Base-by-base conservation (phyloP, 768 basidiomycete genomes). In the Suillus bovinus region DNA sequence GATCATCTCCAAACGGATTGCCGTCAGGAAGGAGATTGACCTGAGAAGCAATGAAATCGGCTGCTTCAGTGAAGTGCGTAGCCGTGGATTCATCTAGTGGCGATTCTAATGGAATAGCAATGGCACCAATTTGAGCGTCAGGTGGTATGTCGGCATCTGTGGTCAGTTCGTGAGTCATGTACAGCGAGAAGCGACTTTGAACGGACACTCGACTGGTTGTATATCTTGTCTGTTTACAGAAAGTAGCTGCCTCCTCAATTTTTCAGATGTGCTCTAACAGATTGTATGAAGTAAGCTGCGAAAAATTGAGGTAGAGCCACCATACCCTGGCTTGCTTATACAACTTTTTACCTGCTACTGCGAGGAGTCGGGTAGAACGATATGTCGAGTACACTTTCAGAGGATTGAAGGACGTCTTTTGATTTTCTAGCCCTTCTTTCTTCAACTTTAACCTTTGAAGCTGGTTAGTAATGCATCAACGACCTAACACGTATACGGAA, bases 21-120 rank as follows among this genome's bases (percentile, higher is more conserved):
- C 5, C 47, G 2, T 49, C 27, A 2, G 27, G 3, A 17, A 49
- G 27, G 3, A 49, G 16, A 29, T 41, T n/a, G 0, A 49, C 38
- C 38, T 53, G 49, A 5, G 47, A 38, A 8, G 33, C 29, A 16
- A 65, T 54, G 3, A 42, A 29, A 39, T 47, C 44, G 2, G 41
- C 33, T 1, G 58, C 66, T 20, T 53, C 61, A 3, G 31, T 4
- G 27, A 67, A 13, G 2, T 56, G 46, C 29, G 50, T 44, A 8
- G 4, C 34, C n/a, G 38, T 59, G 36, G 14, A 10, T 7, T 67
- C 66, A 34, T 67, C 66, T 24, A 68, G 31, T 13, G 1, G 11
- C 6, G 20, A 42, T 20, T 42, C 41, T 9, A 62, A 55, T 7
- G 16, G 13, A 17, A 66, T 14, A 11, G 54, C 59, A 38, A 68